A percentile compares a stretch with the other conserved stretches of the same genome.
These are phyloP conservation scores for Candida taoyuanica DNA, from an alignment of 805 yeast species.

Conservation along the genomic window DNA sequence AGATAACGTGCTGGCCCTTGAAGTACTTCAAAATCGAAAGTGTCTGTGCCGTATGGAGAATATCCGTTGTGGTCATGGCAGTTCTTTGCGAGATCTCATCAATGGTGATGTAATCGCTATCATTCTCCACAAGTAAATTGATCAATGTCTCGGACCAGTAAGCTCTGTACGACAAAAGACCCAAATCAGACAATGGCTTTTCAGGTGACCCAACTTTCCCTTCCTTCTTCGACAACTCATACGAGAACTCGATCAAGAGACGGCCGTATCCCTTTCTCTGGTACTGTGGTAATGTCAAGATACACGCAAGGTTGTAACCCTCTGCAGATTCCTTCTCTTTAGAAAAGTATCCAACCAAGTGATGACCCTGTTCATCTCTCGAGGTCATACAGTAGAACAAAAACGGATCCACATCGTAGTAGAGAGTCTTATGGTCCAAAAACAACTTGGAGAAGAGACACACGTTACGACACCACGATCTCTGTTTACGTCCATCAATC, in stretches of 20 bases:
- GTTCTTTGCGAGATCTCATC: constrained; percentile 86
- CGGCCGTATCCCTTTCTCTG: constrained; percentile 95
- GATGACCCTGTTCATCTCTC: constrained; percentile 88
- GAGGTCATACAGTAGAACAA: constrained; percentile 93
- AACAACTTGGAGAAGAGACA: constrained; percentile 88
- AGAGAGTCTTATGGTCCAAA: constrained; percentile 91
- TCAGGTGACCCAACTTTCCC: constrained; percentile 95
- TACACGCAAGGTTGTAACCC: constrained; percentile 94
- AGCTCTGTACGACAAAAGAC: constrained; percentile 88
- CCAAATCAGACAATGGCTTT: constrained; percentile 93
- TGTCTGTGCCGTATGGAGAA: constrained; percentile 88
- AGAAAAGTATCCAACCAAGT: constrained; percentile 92
- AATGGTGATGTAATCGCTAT: constrained; percentile 56
- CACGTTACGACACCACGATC: constrained; percentile 95
- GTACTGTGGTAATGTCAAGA: constrained; percentile 90
- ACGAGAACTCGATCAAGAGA: constrained; percentile 86
- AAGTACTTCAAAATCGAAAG: constrained; percentile 85
- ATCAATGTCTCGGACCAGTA: constrained; percentile 93
- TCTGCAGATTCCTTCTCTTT: constrained; percentile 97
- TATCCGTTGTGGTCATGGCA: constrained; percentile 95
- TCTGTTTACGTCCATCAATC: constrained; percentile 92
- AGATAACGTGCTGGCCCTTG: constrained; percentile 91
- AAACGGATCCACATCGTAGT: constrained; percentile 98
- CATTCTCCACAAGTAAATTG: constrained; percentile 59
- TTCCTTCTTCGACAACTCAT: constrained; percentile 83